Evolutionary conservation across 331 rosid genomes (phyloP).

Genomic region (Saraca asoca): DNA sequence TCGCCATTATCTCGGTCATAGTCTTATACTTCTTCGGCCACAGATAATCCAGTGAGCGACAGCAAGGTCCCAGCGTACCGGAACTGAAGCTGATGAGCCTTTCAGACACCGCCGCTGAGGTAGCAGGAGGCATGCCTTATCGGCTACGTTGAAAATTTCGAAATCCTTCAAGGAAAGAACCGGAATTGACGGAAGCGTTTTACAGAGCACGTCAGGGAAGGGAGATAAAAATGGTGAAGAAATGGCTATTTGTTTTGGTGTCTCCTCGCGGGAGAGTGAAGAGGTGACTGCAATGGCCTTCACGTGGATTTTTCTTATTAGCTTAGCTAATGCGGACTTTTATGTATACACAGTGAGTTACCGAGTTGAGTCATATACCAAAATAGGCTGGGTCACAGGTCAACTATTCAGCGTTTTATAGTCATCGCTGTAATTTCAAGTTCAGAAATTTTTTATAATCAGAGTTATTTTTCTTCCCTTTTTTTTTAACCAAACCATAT

Average conservation of each 20-base stretch:
- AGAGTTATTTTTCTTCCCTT: too few species aligned
- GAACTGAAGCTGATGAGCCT: slow-evolving; percentile 51
- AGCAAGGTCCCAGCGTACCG: slow-evolving; percentile 53
- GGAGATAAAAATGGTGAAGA: slow-evolving; percentile 40
- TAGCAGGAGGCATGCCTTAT: slow-evolving; percentile 59
- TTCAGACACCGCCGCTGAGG: slow-evolving; percentile 50
- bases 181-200: slow-evolving; percentile 24
- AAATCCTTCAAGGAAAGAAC: slow-evolving; percentile 17
- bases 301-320: slow-evolving; percentile 43
- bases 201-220: slow-evolving; percentile 5
- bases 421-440: too few species aligned
- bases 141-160: slow-evolving; percentile 16
- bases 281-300: neutral
- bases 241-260: neutral
- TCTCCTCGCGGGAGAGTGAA: slow-evolving; percentile 38
- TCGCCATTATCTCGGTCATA: slow-evolving; percentile 54
- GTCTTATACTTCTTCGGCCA: slow-evolving; percentile 51
- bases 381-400: neutral
- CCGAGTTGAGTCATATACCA: slow-evolving; percentile 42
- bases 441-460: too few species aligned
- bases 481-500: too few species aligned
- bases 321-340: slow-evolving; percentile 23
- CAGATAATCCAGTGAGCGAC: slow-evolving; percentile 22
- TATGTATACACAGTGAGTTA: slow-evolving; percentile 20
- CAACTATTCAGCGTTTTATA: too few species aligned